These are phyloP conservation scores for Cicer chorassanicum DNA, from an alignment of 306 rosid genomes.

Conservation along the genomic window DNA sequence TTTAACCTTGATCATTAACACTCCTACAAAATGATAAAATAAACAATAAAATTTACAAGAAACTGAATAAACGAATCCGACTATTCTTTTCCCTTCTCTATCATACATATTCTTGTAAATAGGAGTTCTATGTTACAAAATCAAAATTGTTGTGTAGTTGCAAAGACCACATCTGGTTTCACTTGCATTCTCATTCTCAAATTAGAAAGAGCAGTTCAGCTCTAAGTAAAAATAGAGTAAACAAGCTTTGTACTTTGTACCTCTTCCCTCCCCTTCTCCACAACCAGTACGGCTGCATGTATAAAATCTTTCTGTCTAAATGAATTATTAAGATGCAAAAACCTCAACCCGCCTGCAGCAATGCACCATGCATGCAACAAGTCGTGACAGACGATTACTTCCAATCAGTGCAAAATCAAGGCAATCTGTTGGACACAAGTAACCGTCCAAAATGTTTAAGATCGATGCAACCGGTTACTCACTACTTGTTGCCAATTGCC, in stretches of 20 bases:
- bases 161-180: constrained; percentile 73
- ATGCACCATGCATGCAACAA: constrained; percentile 41
- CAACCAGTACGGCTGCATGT: constrained; percentile 50
- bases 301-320: constrained; percentile 51
- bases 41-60: constrained; percentile 33
- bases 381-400: constrained; percentile 24
- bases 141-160: constrained; percentile 90
- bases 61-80: constrained; percentile 57
- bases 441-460: constrained; percentile 22
- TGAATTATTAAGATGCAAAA: constrained; percentile 51
- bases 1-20: neutral
- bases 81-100: constrained; percentile 54
- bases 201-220: constrained; percentile 64
- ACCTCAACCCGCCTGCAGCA: constrained; percentile 41
- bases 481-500: constrained; percentile 47
- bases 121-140: constrained; percentile 83
- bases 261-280: constrained; percentile 48
- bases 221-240: constrained; percentile 53
- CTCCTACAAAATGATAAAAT: neutral
- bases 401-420: constrained; percentile 38
- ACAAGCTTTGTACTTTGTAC: constrained; percentile 50
- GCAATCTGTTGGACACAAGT: constrained; percentile 30
- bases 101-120: constrained; percentile 71
- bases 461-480: constrained; percentile 38
- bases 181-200: constrained; percentile 60